Conservation (phyloP, 2,329 filamentous ascomycete genomes). For the Cladorrhinum sp. region DNA sequence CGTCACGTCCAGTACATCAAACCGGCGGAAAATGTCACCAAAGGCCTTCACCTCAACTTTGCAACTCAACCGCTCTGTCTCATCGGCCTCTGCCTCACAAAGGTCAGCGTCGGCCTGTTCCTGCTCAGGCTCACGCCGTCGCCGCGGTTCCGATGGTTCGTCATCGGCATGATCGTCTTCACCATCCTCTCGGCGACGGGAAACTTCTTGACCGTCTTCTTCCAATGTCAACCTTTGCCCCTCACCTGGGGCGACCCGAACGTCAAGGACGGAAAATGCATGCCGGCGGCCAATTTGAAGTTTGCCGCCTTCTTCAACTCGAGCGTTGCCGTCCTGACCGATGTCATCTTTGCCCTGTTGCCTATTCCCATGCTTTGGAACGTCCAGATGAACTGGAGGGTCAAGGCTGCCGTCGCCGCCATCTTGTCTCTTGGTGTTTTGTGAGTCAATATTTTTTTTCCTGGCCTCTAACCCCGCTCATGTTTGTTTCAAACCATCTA, state of each 20-base stretch:
- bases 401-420: conserved; percentile 27
- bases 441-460: too few species aligned
- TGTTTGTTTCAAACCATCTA: too few species aligned
- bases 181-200: conserved; percentile 27
- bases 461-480: too few species aligned
- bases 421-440: conserved; percentile 31
- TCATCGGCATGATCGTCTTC: conserved; percentile 27
- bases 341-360: conserved; percentile 30
- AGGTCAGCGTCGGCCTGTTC: conserved; percentile 33
- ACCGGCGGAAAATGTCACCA: conserved; percentile 24
- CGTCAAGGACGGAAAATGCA: conserved; percentile 26
- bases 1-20: conserved; percentile 30
- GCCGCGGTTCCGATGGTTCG: conserved; percentile 19
- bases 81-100: conserved; percentile 29
- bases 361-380: conserved; percentile 31
- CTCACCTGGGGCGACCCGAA: conserved; percentile 23
- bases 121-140: conserved; percentile 29
- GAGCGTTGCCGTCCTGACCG: conserved; percentile 29
- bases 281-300: conserved; percentile 26
- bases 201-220: conserved; percentile 29
- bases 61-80: conserved; percentile 32
- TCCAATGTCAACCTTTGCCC: conserved; percentile 28
- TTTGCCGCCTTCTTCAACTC: conserved; percentile 31
- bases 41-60: conserved; percentile 32
- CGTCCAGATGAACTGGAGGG: conserved; percentile 30